A percentile compares a stretch with the other conserved stretches of the same genome.
Evolutionary conservation across 768 basidiomycete species (phyloP).

Genomic region (Pisolithus marmoratus): DNA sequence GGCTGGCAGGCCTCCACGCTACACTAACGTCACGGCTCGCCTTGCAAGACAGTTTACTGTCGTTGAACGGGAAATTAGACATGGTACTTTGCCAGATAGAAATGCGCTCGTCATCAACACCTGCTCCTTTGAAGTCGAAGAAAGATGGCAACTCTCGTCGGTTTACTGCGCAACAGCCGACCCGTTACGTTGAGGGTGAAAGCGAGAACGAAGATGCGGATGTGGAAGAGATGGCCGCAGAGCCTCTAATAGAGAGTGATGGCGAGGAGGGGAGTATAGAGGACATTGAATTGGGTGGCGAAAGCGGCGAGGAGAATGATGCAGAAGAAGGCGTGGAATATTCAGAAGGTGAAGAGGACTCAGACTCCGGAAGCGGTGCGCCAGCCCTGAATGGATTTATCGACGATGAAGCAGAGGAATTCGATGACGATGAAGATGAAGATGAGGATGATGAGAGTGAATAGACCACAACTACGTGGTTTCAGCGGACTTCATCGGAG

Average conservation of each 20-base stretch:
- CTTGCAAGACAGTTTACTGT: constrained; percentile 78
- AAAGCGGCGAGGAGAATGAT: constrained; percentile 48
- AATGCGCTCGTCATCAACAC: constrained; percentile 71
- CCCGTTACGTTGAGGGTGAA: constrained; percentile 74
- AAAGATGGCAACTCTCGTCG: constrained; percentile 31
- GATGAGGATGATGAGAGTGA: constrained; percentile 54
- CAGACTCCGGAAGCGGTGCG: constrained; percentile 35
- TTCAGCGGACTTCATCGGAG: no score
- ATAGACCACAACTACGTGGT: constrained; percentile 7
- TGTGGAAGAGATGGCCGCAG: constrained; percentile 51
- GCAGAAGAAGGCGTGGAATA: constrained; percentile 40
- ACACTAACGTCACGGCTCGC: constrained; percentile 74
- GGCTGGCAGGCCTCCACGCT: constrained; percentile 79
- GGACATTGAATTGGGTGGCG: constrained; percentile 68
- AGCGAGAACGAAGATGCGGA: constrained; percentile 63
- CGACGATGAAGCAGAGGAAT: constrained; percentile 59
- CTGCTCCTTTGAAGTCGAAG: constrained; percentile 45
- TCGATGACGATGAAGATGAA: constrained; percentile 36
- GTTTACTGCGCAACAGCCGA: constrained; percentile 36
- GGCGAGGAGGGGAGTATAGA: constrained; percentile 74
- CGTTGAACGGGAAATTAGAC: constrained; percentile 85
- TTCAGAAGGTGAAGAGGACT: constrained; percentile 32
- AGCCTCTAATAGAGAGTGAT: constrained; percentile 55
- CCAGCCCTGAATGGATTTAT: constrained; percentile 44
- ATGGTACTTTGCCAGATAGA: constrained; percentile 93